These are phyloP conservation scores for Microdochium bolleyi DNA, from an alignment of 2,329 filamentous ascomycete genomes.

Conservation along the genomic window DNA sequence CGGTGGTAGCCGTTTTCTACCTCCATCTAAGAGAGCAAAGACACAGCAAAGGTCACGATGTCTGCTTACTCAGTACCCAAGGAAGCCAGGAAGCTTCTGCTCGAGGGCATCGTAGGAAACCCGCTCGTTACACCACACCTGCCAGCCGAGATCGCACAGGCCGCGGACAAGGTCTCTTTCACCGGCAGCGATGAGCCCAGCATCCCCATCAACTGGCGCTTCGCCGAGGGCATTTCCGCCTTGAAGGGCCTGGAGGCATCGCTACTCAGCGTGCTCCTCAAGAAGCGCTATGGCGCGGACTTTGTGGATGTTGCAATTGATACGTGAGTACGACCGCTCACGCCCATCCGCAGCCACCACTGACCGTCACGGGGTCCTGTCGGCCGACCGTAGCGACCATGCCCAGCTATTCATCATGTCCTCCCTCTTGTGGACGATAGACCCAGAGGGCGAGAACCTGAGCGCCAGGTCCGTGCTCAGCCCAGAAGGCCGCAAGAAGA, in stretches of 20 bases:
- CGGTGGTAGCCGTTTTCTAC: too few species aligned
- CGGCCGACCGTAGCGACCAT: slow-evolving; percentile 26
- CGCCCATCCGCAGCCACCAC: too few species aligned
- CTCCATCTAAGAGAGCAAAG: too few species aligned
- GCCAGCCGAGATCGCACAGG: slow-evolving; percentile 24
- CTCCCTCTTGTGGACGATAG: slow-evolving; percentile 21
- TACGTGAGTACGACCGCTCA: slow-evolving; percentile 30
- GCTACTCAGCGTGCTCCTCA: slow-evolving; percentile 32
- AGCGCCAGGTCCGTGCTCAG: slow-evolving; percentile 11
- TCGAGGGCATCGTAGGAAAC: slow-evolving; percentile 33
- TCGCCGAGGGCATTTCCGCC: slow-evolving; percentile 42
- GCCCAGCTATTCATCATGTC: slow-evolving; percentile 35
- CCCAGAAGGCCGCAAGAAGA: slow-evolving; percentile 1
- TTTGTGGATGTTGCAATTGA: slow-evolving; percentile 34
- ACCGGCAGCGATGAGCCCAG: slow-evolving; percentile 32
- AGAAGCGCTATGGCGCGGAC: slow-evolving; percentile 33
- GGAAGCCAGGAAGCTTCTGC: slow-evolving; percentile 18
- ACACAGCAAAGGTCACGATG: background rate
- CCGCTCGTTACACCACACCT: slow-evolving; percentile 25
- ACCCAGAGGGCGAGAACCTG: slow-evolving; percentile 5
- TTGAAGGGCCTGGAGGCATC: slow-evolving; percentile 40
- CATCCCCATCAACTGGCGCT: slow-evolving; percentile 47
- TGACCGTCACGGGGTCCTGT: too few species aligned
- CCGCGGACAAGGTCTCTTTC: slow-evolving; percentile 27
- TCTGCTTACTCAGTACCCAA: slow-evolving; percentile 14